Conservation (phyloP, 768 basidiomycete species). For the Tricholoma furcatifolium region DNA sequence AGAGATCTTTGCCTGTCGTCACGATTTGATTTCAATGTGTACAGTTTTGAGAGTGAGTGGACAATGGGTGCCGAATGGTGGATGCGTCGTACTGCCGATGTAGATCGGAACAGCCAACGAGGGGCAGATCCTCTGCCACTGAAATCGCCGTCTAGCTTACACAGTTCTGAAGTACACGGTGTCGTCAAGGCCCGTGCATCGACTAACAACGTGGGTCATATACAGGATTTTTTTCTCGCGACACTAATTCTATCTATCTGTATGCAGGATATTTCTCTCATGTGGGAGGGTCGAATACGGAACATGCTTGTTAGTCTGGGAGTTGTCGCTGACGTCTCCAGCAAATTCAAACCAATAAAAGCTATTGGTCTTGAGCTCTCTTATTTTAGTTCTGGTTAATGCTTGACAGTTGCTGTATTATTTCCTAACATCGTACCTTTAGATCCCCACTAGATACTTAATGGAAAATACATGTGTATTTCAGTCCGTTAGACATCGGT, state of each 20-base stretch:
- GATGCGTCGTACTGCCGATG: conserved; percentile 60
- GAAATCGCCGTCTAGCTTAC: conserved; percentile 7
- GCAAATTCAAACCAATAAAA: conserved; percentile 82
- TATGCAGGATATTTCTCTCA: conserved; percentile 76
- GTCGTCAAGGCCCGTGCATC: conserved; percentile 90
- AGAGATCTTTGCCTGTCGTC: conserved; percentile 84
- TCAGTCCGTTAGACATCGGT: too few species aligned
- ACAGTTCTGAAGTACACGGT: conserved; percentile 53
- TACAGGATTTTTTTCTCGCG: background rate
- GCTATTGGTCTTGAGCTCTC: conserved; percentile 91
- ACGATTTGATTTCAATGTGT: conserved; percentile 94
- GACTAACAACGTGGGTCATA: conserved; percentile 73
- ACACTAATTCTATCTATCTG: background rate
- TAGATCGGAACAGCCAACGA: conserved; percentile 22
- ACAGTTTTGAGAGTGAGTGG: conserved; percentile 97
- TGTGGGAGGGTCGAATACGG: conserved; percentile 92
- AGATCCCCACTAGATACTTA: background rate
- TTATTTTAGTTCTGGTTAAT: conserved; percentile 71
- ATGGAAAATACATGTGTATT: too few species aligned
- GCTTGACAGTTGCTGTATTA: background rate
- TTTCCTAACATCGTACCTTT: background rate
- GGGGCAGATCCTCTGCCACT: conserved; percentile 16
- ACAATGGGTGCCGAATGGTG: conserved; percentile 96
- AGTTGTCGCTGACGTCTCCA: conserved; percentile 87
- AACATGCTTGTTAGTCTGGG: conserved; percentile 90